A percentile compares a stretch with the other conserved stretches of the same genome.
phyloP scores from a whole-genome alignment of 805 yeast genomes.

The Candida dajiaensis region DNA sequence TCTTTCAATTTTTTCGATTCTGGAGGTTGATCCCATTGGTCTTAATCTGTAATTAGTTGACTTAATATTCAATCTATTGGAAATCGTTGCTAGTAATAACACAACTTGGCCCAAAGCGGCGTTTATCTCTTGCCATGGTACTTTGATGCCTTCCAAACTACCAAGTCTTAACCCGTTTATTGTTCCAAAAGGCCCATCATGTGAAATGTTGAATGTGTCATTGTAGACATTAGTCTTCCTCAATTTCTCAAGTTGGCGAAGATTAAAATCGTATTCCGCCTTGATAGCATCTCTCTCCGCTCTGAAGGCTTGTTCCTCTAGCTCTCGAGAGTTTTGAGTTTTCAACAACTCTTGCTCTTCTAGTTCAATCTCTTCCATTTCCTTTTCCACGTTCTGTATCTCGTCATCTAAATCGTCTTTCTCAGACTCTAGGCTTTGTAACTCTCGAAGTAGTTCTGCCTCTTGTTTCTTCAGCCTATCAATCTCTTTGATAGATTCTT shows the following conservation, averaged over 20 bases:
- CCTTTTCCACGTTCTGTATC: conserved; percentile 35
- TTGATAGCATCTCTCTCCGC: conserved; percentile 58
- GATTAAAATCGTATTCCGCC: conserved; percentile 54
- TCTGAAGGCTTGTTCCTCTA: conserved; percentile 43
- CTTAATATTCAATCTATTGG: conserved; percentile 47
- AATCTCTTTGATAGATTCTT: conserved; percentile 20
- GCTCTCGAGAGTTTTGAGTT: conserved; percentile 49
- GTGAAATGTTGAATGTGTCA: conserved; percentile 78
- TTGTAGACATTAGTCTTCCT: conserved; percentile 76
- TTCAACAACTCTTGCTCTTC: conserved; percentile 43
- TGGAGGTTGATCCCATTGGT: conserved; percentile 83
- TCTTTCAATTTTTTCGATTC: conserved; percentile 51
- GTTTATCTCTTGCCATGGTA: conserved; percentile 88
- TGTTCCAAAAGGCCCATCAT: conserved; percentile 79
- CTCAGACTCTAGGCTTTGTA: conserved; percentile 37
- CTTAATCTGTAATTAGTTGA: conserved; percentile 56
- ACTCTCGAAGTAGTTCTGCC: conserved; percentile 39
- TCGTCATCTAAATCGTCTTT: conserved; percentile 21
- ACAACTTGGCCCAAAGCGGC: conserved; percentile 87
- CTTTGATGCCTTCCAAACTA: conserved; percentile 45
- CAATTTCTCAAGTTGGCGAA: conserved; percentile 62
- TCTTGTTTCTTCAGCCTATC: conserved; percentile 32
- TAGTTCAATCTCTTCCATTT: conserved; percentile 39
- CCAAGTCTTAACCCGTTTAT: conserved; percentile 87
- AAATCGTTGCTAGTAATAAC: conserved; percentile 59